Evolutionary conservation across 192 early-diverging fungal species (phyloP).

Genomic region (Podila minutissima): DNA sequence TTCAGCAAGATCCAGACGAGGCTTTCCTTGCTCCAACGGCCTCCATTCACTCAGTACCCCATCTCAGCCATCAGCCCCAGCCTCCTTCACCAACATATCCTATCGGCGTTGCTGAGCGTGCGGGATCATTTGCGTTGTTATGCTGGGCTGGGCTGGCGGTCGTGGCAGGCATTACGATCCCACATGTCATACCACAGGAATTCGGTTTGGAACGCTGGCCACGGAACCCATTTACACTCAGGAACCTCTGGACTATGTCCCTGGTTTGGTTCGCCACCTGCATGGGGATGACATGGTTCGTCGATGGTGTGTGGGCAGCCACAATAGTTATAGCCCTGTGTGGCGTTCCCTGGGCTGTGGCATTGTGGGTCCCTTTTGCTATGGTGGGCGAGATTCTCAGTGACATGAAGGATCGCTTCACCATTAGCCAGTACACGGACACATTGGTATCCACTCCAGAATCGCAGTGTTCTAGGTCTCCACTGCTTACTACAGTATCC

Average conservation of each 20-base stretch:
- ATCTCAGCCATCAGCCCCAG: background rate
- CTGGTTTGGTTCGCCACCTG: constrained; percentile 71
- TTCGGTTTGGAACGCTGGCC: constrained; percentile 26
- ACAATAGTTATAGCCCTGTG: constrained; percentile 75
- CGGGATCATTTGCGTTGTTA: constrained; percentile 89
- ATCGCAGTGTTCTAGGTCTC: no score
- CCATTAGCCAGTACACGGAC: background rate
- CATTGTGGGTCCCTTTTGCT: constrained; percentile 93
- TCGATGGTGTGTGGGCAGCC: constrained; percentile 64
- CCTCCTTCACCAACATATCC: constrained; percentile 29
- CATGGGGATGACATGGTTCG: constrained; percentile 75
- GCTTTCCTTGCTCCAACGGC: background rate
- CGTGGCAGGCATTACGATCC: constrained; percentile 66
- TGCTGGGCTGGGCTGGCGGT: constrained; percentile 81
- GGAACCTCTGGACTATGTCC: constrained; percentile 77
- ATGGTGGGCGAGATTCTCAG: constrained; percentile 84
- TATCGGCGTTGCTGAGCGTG: constrained; percentile 66
- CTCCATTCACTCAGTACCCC: background rate
- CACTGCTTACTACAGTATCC: no score
- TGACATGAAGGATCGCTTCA: constrained; percentile 51
- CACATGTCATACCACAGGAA: constrained; percentile 53
- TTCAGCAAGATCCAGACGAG: constrained; percentile 9
- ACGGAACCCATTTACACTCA: constrained; percentile 50
- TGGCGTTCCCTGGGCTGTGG: constrained; percentile 90
- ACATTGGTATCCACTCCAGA: no score